Conservation (phyloP, 208 protist species). For the Entamoeba moshkovskii region DNA sequence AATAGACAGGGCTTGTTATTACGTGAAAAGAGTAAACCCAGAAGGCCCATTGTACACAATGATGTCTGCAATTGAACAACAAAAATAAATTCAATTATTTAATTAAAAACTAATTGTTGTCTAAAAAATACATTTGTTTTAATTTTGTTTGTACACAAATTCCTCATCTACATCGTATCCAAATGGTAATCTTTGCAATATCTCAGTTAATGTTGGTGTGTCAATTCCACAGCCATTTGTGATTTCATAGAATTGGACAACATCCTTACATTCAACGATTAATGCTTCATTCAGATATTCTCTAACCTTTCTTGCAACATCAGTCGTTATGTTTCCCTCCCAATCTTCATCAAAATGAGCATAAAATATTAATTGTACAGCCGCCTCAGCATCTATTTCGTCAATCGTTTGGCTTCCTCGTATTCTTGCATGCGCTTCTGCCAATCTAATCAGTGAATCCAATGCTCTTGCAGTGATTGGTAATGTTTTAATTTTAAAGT, state of each 20-base stretch:
- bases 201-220: not conserved
- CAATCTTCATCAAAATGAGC: not conserved
- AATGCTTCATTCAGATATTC: not conserved
- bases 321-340: not conserved
- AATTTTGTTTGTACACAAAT: not conserved
- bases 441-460: slow-evolving; percentile 75
- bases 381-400: not conserved
- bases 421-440: slow-evolving; percentile 83
- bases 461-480: slow-evolving; percentile 80
- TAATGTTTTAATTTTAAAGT: slow-evolving; percentile 20
- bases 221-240: not conserved
- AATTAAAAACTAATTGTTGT: too few species aligned
- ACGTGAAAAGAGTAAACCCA: not conserved
- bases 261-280: not conserved
- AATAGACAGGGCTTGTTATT: not conserved
- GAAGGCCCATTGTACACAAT: not conserved
- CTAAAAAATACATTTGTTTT: too few species aligned
- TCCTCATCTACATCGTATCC: not conserved
- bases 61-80: not conserved
- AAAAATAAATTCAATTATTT: not conserved
- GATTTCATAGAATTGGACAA: not conserved
- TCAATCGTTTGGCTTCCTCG: not conserved
- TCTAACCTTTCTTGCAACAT: not conserved
- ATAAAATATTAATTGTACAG: not conserved
- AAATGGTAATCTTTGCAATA: not conserved